A percentile compares a stretch with the other conserved stretches of the same genome.
These are phyloP conservation scores for Colletotrichum liriopes DNA, from an alignment of 2,329 filamentous ascomycete species.

Conservation along the genomic window DNA sequence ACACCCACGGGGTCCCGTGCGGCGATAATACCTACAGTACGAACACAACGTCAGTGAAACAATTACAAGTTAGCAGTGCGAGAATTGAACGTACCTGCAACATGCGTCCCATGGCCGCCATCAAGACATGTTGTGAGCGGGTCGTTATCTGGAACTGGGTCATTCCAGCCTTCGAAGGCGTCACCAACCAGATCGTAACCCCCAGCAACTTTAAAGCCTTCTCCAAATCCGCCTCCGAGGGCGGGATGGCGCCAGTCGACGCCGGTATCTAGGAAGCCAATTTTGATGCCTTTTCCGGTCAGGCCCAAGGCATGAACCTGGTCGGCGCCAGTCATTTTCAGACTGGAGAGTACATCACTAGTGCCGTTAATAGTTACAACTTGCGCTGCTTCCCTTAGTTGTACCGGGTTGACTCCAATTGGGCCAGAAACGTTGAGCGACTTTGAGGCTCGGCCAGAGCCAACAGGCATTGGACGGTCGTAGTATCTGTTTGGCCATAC, in stretches of 20 bases:
- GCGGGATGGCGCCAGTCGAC: constrained; percentile 56
- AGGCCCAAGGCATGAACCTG: constrained; percentile 55
- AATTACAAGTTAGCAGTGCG: no score
- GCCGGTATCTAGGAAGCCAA: constrained; percentile 59
- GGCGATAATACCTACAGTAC: constrained; percentile 21
- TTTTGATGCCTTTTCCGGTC: constrained; percentile 55
- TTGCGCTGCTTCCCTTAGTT: constrained; percentile 10
- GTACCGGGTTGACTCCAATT: constrained; percentile 12
- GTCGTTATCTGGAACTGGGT: constrained; percentile 31
- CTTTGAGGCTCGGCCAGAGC: constrained; percentile 16
- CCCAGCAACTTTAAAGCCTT: constrained; percentile 44
- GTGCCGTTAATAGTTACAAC: constrained; percentile 32
- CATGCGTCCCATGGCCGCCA: constrained; percentile 61
- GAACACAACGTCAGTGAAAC: background rate
- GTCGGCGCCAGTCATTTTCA: constrained; percentile 54
- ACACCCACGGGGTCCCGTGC: constrained; percentile 26
- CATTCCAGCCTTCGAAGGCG: constrained; percentile 50
- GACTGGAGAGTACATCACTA: constrained; percentile 29
- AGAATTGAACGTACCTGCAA: constrained; percentile 54
- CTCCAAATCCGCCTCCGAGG: constrained; percentile 36
- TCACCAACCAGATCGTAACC: constrained; percentile 50
- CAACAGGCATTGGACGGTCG: constrained; percentile 34
- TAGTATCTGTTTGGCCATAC: constrained; percentile 42
- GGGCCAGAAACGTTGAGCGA: constrained; percentile 2
- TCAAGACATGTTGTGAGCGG: constrained; percentile 32